Base-by-base conservation (phyloP, 441 rosid species). In the Capsella rubella region DNA sequence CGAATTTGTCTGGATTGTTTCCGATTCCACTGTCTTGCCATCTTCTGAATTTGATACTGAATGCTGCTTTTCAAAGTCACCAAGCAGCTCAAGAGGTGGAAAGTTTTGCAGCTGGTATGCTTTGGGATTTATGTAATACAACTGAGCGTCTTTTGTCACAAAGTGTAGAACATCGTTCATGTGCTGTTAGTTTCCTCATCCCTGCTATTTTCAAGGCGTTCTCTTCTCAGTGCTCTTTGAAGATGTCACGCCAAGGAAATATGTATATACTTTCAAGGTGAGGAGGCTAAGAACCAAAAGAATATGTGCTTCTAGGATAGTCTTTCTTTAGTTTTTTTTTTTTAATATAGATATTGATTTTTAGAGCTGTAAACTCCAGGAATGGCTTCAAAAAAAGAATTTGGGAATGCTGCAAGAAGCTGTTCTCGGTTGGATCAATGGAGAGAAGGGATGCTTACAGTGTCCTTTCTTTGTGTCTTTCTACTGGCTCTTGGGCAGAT, bases 391-490 rank as follows among this genome's bases (percentile, higher is more conserved):
- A 84, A 49, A 83, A 79, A 82, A 83, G 80, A 69, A 84, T 89
- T 70, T 95, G 99, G 98, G 82, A 79, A 62, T 90, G 95, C 84
- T 87, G 99, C 86, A 82, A 80, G 81, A 83, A 72, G 71, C 80
- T 95, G 75, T 91, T 95, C 84, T 85, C 87, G 56, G 89, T 79
- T 69, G 97, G 97, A 60, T 67, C 87, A 40, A 73, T 87, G 65
- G 99, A 95, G 87, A 89, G 97, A 86, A 88, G 97, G 78, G 97
- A 95, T 87, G 95, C 96, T 56, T 91, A 91, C 76, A 64, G 77
- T 63, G 75, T 87, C 35, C 96, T 95, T 74, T 91, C 97, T 67
- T 57, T 95, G 67, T 87, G 81, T 68, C 67, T 91, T 74, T 86
- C 95, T 66, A 84, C 78, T 80, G 79, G 81, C 72, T 78, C 84